Base-by-base conservation (phyloP, 768 basidiomycete genomes). In the Leccinellum rugosiceps region DNA sequence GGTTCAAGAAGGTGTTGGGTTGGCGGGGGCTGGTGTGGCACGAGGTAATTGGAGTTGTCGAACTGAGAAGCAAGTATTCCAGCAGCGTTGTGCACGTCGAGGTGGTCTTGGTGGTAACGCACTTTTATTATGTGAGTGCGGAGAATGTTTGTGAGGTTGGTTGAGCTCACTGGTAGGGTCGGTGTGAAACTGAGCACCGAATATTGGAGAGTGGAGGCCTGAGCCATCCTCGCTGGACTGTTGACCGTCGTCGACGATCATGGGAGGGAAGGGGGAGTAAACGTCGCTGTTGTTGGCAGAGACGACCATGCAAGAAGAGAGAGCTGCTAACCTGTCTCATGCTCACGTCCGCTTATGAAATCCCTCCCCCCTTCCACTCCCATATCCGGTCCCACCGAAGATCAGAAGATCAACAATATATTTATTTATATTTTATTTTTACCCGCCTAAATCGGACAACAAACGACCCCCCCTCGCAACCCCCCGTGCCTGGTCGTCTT, bases 221-320 rank as follows among this genome's bases (percentile, higher is more conserved):
- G 88, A 89, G 67, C 85, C 83, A 66, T 88, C 88, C 68, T 89
- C 87, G 70, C 85, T 87, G 23, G 86, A 87, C 73, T 84, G 86
- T 45, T 80, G 79, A 38, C 85, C 81, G 65, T 88, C 86, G 68
- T 88, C 88, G 57, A 77, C 72, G 58, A 78, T 74, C 71, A 81
- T 77, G 55, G 76, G 74, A 50, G 80, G 80, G 71, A 83, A 84
- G 17, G 83, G 80, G 13, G 83, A 76, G 68, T 80, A 85, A 50
- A 82, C 75, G 72, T 83, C 84, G 73, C 76, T 74, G 73, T 75
- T 76, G 51, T 75, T 76, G 51, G 76, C 58, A 67, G 79, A 80
- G 67, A 76, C 77, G 71, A 86, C 85, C 85, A 88, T 87, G 68
- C 69, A 72, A 69, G 57, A 55, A 56, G 45, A 63, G 59, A 60